Base-by-base conservation (phyloP, 345 rosid genomes). In the Capsella bursapastoris region DNA sequence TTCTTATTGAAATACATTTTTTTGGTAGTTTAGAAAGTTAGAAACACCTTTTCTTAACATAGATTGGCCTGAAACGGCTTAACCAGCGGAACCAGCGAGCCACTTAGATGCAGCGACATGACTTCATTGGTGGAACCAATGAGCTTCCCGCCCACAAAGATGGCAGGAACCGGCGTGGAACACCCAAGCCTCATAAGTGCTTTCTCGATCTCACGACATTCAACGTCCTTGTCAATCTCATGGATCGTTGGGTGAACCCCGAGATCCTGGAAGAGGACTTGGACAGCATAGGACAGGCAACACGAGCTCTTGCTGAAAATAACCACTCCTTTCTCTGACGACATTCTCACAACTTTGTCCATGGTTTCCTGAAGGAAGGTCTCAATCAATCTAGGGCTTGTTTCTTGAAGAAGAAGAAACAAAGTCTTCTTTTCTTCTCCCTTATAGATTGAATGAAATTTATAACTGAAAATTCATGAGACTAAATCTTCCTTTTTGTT, bases 221-320 rank as follows among this genome's bases (percentile, higher is more conserved):
- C 91, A 4, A 89, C 86, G 74, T 90, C 97, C 3, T 74, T 86
- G 77, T 90, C 97, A 16, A 90, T 82, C 79, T 90, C 97, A 64
- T 82, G 75, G 28, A 88, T 69, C 18, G 63, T 28, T 0, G 97
- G 92, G 41, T 57, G 80, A 52, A 90, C 89, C 52, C 93, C 90
- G 7, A 90, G 85, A 64, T 88, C 93, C 22, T 82, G 88, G 66
- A 90, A 88, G 63, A 90, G 80, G 53, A 85, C 88, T 74, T 74
- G 84, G 78, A 90, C 91, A 2, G 97, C 89, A 58, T 88, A 87
- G 64, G 90, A 82, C 71, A 90, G 29, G 82, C 97, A 90, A 67
- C 92, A 90, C 4, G 97, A 84, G 83, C 92, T 83, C 84, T 88
- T 88, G 82, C 89, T 86, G 90, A 90, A 87, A 66, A 90, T 85